These are phyloP conservation scores for Dictyostelium citrinum DNA, from an alignment of 78 protist genomes.

Conservation along the genomic window DNA sequence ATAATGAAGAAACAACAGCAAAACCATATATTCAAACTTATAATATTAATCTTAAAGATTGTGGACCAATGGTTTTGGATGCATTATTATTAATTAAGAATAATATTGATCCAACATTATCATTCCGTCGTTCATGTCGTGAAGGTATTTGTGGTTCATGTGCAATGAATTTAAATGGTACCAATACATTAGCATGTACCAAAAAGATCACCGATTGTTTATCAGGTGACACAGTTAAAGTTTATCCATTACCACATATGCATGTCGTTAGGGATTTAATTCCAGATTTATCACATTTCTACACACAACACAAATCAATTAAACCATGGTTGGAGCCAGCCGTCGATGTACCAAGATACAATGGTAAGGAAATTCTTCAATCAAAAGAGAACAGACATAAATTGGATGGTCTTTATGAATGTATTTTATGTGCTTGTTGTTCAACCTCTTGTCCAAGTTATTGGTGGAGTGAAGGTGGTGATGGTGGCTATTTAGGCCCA, in stretches of 20 bases:
- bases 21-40: conserved; percentile 87
- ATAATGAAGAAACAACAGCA: conserved; percentile 73
- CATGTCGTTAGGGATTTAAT: conserved; percentile 91
- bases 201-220: conserved; percentile 57
- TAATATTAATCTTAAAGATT: conserved; percentile 81
- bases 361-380: conserved; percentile 72
- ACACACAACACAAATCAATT: conserved; percentile 85
- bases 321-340: conserved; percentile 90
- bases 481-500: conserved; percentile 92
- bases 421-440: conserved; percentile 96
- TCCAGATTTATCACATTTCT: conserved; percentile 91
- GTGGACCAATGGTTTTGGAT: conserved; percentile 95
- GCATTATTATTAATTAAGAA: conserved; percentile 88
- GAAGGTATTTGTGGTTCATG: conserved; percentile 96
- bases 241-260: conserved; percentile 95
- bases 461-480: conserved; percentile 94
- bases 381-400: conserved; percentile 84
- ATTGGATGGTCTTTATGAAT: conserved; percentile 95
- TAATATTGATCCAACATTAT: conserved; percentile 90
- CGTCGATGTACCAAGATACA: conserved; percentile 54
- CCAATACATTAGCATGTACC: conserved; percentile 93
- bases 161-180: conserved; percentile 93
- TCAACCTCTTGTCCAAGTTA: conserved; percentile 92
- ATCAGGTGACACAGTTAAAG: conserved; percentile 57
- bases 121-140: conserved; percentile 95